Evolutionary conservation across 495 filamentous ascomycete species (phyloP).

Genomic region (Schizothecium vesticola): DNA sequence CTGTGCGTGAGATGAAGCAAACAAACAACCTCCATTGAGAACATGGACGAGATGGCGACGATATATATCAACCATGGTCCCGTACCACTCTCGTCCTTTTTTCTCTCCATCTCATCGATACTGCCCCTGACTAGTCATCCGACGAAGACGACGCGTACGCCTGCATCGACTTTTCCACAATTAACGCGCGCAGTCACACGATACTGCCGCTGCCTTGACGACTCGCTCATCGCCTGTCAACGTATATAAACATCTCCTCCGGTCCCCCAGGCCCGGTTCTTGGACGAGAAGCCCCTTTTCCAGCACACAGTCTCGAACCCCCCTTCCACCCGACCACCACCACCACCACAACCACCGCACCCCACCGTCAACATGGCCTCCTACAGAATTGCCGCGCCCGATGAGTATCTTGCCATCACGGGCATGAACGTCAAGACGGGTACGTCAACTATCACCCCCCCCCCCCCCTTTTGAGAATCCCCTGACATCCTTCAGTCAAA

Average conservation of each 20-base stretch:
- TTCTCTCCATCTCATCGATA: not conserved
- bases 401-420: slow-evolving; percentile 75
- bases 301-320: not conserved
- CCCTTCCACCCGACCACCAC: slow-evolving; percentile 1
- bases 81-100: not conserved
- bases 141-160: not conserved
- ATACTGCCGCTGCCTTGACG: too few species aligned
- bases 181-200: not conserved
- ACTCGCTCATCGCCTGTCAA: not conserved
- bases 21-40: not conserved
- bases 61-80: not conserved
- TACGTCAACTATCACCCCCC: not conserved
- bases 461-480: not conserved
- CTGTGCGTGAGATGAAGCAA: not conserved
- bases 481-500: slow-evolving; percentile 38
- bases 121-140: too few species aligned
- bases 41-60: not conserved
- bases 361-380: slow-evolving; percentile 32
- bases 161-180: not conserved
- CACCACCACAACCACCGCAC: not conserved
- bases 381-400: slow-evolving; percentile 44
- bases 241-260: not conserved
- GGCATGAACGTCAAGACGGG: slow-evolving; percentile 61
- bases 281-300: not conserved
- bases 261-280: not conserved